Percentiles rank a stretch among this genome's conserved stretches.
Conservation (phyloP, 352 stramenopile species). For the Phytophthora citricola region DNA sequence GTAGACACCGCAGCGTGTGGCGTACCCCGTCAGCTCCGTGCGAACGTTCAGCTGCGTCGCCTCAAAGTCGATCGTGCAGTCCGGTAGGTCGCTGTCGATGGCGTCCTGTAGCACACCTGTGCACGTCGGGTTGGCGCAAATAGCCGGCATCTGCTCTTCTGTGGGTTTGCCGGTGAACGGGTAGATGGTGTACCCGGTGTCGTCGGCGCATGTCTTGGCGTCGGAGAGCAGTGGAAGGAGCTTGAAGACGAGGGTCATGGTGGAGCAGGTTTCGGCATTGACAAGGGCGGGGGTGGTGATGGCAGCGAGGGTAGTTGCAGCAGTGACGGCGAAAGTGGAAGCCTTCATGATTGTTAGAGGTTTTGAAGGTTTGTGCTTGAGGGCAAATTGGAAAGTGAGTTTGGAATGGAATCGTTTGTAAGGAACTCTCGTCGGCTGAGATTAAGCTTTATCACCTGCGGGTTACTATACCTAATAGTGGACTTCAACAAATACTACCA, state of each 20-base stretch:
- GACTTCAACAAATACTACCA: too few species aligned
- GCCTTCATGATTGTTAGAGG: conserved; percentile 40
- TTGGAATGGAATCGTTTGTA: neutral
- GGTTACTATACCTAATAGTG: too few species aligned
- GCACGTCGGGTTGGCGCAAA: conserved; percentile 41
- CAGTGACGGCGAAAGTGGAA: conserved; percentile 20
- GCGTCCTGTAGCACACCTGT: conserved; percentile 27
- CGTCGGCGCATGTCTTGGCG: conserved; percentile 33
- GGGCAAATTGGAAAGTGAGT: neutral
- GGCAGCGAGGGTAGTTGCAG: conserved; percentile 17
- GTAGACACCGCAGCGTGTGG: conserved; percentile 27
- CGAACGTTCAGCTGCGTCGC: conserved; percentile 35
- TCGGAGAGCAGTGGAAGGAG: conserved; percentile 34
- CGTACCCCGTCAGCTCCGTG: conserved; percentile 28
- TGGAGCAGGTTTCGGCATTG: conserved; percentile 32
- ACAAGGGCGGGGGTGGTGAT: conserved; percentile 23
- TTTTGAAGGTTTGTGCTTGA: neutral
- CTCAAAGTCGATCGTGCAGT: conserved; percentile 44
- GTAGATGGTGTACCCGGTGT: conserved; percentile 40
- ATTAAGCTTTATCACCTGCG: too few species aligned
- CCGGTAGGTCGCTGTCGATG: conserved; percentile 34
- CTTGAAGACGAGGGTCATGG: conserved; percentile 36
- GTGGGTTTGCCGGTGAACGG: conserved; percentile 38
- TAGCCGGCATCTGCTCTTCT: conserved; percentile 29
- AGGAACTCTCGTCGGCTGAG: too few species aligned